Evolutionary conservation across 2,329 filamentous ascomycete species (phyloP).

Genomic region (Alternaria incomplexa): DNA sequence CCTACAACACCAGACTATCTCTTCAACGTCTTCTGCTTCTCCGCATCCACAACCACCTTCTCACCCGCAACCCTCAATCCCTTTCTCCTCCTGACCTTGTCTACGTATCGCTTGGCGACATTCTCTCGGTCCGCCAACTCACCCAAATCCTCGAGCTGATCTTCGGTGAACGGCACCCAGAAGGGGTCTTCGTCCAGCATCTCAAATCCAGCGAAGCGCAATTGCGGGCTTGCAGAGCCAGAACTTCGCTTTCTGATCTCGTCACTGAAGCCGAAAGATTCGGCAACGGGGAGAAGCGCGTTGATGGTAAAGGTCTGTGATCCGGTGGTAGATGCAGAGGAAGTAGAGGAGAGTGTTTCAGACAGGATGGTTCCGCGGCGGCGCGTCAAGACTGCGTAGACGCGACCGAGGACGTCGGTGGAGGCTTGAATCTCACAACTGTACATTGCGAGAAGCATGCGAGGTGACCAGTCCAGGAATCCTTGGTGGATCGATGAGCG

Average conservation of each 20-base stretch:
- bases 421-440: slow-evolving; percentile 96
- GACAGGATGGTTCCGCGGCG: slow-evolving; percentile 87
- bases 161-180: slow-evolving; percentile 96
- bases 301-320: slow-evolving; percentile 96
- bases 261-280: slow-evolving; percentile 94
- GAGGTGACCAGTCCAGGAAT: slow-evolving; percentile 94
- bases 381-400: slow-evolving; percentile 97
- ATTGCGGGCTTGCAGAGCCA: slow-evolving; percentile 87
- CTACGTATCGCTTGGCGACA: slow-evolving; percentile 95
- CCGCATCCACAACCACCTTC: slow-evolving; percentile 76
- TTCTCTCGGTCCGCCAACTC: slow-evolving; percentile 94
- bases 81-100: slow-evolving; percentile 84
- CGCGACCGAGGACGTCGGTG: slow-evolving; percentile 90
- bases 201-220: slow-evolving; percentile 92
- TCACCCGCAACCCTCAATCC: slow-evolving; percentile 77
- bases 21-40: slow-evolving; percentile 85
- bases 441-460: slow-evolving; percentile 98
- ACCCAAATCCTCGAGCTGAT: slow-evolving; percentile 93
- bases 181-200: slow-evolving; percentile 94
- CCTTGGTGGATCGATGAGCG: slow-evolving; percentile 82
- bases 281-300: slow-evolving; percentile 85
- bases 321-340: slow-evolving; percentile 90
- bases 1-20: slow-evolving; percentile 47
- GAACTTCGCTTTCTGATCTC: slow-evolving; percentile 95
- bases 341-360: slow-evolving; percentile 92